Evolutionary conservation across 2,329 filamentous ascomycete genomes (phyloP), one percentile per base, ranked within the genome.

Genomic region (Colletotrichum sublineola): DNA sequence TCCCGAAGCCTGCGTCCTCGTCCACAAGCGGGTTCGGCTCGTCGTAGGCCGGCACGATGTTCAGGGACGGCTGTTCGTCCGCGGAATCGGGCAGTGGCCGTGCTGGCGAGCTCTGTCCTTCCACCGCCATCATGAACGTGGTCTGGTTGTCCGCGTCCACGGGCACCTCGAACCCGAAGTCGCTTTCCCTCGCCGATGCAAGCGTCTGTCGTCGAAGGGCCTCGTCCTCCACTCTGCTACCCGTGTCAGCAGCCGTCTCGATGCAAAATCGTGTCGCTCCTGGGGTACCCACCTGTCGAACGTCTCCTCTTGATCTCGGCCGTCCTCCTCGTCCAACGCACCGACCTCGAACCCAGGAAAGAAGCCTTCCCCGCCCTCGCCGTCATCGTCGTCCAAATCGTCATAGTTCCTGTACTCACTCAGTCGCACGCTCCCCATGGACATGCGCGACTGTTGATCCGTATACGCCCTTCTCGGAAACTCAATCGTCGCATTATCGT

Each of bases 401-500:
- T 78, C 73, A 8, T 75, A 75, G 31, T 80, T 78, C 65, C 84
- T 86, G 55, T 82, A 86, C 77, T 91, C 89, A 75, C 88, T 91
- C 77, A 87, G 83, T 33, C 86, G 82, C 65, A 85, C 79, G 71
- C 86, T 89, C 0, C 85, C 88, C 74, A 90, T 80, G 14, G 87
- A 88, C 40, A 87, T 76, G 40, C 88, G 80, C 4, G 82, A 81
- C 0, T 84, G 83, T 58, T 83, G 80, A 70, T 90, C 87, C 64
- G 81, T 86, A 48, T 81, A 77, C 20, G 85, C 86, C 61, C 90
- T 82, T 38, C 90, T 84, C 9, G 89, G 86, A 61, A 91, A 77
- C 79, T 92, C 90, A 38, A 92, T 85, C 2, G 90, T 86, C 56
- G 88, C 87, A 14, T 73, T 73, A 53, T 90, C 87, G 36, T 91